Percentiles rank a stretch among this genome's conserved stretches.
Evolutionary conservation across 1,139 yeast species (phyloP).

Genomic region (Hansenula lynferdii): DNA sequence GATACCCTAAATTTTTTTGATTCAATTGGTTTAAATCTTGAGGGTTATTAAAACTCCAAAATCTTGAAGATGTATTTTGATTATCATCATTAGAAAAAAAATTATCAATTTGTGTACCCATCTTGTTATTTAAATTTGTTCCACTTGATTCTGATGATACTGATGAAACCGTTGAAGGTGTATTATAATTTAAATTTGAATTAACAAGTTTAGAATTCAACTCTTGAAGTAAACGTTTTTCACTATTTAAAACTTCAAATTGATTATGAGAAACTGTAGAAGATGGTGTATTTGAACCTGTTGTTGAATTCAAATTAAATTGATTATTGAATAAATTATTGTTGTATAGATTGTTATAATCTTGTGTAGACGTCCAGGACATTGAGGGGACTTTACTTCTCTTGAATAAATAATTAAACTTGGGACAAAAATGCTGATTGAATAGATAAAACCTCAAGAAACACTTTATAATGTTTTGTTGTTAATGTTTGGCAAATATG

Average conservation of each 20-base stretch:
- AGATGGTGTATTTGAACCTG: not conserved
- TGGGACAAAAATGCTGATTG: not conserved
- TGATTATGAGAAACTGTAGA: not conserved
- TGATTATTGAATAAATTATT: not conserved
- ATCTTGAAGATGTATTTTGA: not conserved
- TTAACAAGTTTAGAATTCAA: not conserved
- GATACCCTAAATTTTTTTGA: not conserved
- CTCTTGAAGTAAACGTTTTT: not conserved
- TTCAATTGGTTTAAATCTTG: not conserved
- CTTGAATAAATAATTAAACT: not conserved
- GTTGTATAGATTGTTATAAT: not conserved
- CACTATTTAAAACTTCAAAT: not conserved
- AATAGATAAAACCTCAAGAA: too few species aligned
- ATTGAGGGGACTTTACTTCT: conserved; percentile 2
- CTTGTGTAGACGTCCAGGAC: conserved; percentile 1
- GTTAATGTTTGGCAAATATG: too few species aligned
- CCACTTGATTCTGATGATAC: conserved; percentile 2
- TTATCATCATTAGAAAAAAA: conserved; percentile 1
- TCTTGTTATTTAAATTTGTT: not conserved
- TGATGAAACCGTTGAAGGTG: conserved; percentile 2
- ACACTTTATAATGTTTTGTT: too few species aligned
- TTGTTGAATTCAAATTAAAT: not conserved
- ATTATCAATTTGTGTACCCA: conserved; percentile 1
- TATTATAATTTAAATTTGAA: not conserved
- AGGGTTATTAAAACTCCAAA: not conserved